Evolutionary conservation across 208 protist species (phyloP).

Genomic region (Trichomonas gallinae): DNA sequence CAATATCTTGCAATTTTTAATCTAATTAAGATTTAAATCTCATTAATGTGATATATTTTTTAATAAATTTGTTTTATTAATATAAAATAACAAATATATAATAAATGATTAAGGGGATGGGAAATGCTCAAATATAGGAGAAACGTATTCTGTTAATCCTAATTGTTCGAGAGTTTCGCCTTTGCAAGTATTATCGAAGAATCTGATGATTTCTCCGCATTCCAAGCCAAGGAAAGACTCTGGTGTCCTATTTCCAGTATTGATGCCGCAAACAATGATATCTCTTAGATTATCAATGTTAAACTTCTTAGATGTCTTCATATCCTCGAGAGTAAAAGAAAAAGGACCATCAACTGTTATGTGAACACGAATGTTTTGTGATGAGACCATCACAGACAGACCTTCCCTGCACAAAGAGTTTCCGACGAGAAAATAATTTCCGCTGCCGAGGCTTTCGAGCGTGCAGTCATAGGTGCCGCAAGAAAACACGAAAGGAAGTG

Average conservation of each 20-base stretch:
- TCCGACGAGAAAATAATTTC: neutral
- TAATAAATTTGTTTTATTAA: too few relatives aligned
- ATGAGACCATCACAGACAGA: neutral
- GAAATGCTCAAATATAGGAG: neutral
- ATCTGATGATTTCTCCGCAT: neutral
- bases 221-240: neutral
- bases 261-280: neutral
- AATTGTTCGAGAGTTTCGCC: neutral
- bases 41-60: too few relatives aligned
- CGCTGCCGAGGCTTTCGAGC: neutral
- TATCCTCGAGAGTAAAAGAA: neutral
- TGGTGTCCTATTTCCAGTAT: neutral
- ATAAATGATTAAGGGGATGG: neutral
- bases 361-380: neutral
- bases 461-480: neutral
- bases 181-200: neutral
- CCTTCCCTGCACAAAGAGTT: neutral
- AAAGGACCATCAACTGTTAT: neutral
- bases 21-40: too few relatives aligned
- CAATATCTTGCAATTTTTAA: too few relatives aligned
- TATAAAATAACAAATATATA: too few relatives aligned
- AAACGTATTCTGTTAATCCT: neutral
- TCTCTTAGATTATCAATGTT: neutral
- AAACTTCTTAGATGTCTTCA: neutral
- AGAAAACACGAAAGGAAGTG: neutral